These are phyloP conservation scores for Aspergillus tubingensis DNA, from an alignment of 2,329 filamentous ascomycete genomes.

Conservation along the genomic window DNA sequence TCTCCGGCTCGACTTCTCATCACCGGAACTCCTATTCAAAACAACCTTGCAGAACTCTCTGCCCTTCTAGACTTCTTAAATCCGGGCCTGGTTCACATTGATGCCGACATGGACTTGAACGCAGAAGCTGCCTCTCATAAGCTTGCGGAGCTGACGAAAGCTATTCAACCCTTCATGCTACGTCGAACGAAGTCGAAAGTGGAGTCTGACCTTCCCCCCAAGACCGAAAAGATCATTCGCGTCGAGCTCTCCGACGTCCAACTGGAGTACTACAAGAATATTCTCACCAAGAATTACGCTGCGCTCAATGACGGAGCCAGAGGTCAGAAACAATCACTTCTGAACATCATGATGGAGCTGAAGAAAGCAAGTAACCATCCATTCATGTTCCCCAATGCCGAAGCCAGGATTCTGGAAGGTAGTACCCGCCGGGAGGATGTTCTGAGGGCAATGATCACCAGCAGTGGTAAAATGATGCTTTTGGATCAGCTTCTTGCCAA, in stretches of 20 bases:
- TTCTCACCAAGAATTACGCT: constrained; percentile 92
- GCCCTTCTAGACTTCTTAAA: constrained; percentile 95
- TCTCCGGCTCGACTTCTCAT: constrained; percentile 88
- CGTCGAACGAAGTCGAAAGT: constrained; percentile 97
- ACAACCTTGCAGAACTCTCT: constrained; percentile 88
- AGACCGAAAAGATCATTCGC: constrained; percentile 98
- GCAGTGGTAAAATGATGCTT: constrained; percentile 99
- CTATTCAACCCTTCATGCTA: constrained; percentile 91
- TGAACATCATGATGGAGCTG: constrained; percentile 99
- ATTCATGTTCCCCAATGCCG: constrained; percentile 94
- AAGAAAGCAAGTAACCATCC: constrained; percentile 99
- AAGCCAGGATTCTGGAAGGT: constrained; percentile 81
- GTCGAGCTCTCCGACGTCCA: constrained; percentile 96
- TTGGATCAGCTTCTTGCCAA: constrained; percentile 94
- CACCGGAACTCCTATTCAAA: constrained; percentile 95
- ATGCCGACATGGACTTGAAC: constrained; percentile 84
- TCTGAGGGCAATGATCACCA: constrained; percentile 89
- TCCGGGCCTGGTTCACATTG: constrained; percentile 87
- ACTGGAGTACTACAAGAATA: constrained; percentile 98
- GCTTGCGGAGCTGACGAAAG: constrained; percentile 77
- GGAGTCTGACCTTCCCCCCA: constrained; percentile 91
- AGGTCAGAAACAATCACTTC: constrained; percentile 88
- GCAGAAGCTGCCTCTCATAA: constrained; percentile 83
- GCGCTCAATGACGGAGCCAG: constrained; percentile 87
- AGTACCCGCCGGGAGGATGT: constrained; percentile 83